phyloP scores from a whole-genome alignment of 768 basidiomycete genomes.

The Chalciporus chontae region DNA sequence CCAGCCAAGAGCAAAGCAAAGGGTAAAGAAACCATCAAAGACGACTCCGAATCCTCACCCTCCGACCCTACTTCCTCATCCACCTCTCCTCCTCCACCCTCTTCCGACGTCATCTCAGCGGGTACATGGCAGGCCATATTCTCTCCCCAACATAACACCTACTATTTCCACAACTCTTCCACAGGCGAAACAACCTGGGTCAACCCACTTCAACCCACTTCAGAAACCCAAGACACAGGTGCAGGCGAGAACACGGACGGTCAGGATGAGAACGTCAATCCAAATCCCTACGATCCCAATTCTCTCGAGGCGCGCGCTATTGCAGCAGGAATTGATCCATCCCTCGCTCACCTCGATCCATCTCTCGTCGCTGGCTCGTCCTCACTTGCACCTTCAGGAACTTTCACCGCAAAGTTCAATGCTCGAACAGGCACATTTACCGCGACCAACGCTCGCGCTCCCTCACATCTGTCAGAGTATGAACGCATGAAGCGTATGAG shows the following conservation, averaged over 20 bases:
- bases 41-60: background rate
- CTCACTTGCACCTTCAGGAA: conserved; percentile 37
- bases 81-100: conserved; percentile 7
- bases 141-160: conserved; percentile 72
- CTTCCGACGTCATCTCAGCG: conserved; percentile 20
- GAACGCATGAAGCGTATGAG: conserved; percentile 80
- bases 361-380: conserved; percentile 43
- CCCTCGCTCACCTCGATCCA: conserved; percentile 78
- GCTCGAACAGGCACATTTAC: conserved; percentile 78
- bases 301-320: conserved; percentile 67
- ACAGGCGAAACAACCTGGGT: conserved; percentile 83
- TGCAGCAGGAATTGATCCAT: conserved; percentile 81
- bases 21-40: background rate
- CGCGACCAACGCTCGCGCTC: conserved; percentile 62
- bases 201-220: conserved; percentile 58
- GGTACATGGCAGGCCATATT: conserved; percentile 78
- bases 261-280: conserved; percentile 12
- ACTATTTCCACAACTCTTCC: conserved; percentile 78
- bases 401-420: conserved; percentile 70
- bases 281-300: conserved; percentile 30
- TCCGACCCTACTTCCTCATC: conserved; percentile 4
- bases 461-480: conserved; percentile 73
- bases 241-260: conserved; percentile 23
- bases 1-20: conserved; percentile 3
- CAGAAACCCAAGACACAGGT: conserved; percentile 17